A percentile compares a stretch with the other conserved stretches of the same genome.
Evolutionary conservation across 805 yeast genomes (phyloP).

Genomic region (Wickerhamiella spandovensis): DNA sequence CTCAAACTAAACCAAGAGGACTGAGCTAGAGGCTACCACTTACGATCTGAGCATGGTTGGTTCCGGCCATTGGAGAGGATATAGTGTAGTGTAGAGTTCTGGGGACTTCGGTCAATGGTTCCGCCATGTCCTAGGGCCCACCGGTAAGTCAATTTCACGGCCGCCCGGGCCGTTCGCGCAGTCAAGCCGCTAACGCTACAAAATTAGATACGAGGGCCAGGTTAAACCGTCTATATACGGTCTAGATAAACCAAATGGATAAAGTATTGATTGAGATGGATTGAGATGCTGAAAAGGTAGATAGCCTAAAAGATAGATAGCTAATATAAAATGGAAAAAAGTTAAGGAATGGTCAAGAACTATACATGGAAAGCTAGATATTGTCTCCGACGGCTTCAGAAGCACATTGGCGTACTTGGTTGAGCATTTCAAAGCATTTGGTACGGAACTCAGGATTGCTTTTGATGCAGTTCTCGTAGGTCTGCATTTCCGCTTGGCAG

Average conservation of each 20-base stretch:
- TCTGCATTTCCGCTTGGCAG: conserved; percentile 44
- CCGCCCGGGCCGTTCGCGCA: too few relatives aligned
- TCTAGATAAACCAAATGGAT: too few relatives aligned
- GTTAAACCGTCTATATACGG: too few relatives aligned
- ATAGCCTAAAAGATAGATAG: not conserved
- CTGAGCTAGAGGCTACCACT: not conserved
- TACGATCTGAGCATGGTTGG: not conserved
- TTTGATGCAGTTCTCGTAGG: conserved; percentile 53
- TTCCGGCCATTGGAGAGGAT: not conserved
- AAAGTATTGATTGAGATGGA: too few relatives aligned
- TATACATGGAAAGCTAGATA: not conserved
- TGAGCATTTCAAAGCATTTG: conserved; percentile 42
- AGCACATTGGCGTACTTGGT: conserved; percentile 54
- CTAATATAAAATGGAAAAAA: too few relatives aligned
- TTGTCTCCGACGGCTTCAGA: not conserved
- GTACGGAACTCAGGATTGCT: conserved; percentile 32
- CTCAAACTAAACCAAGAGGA: not conserved
- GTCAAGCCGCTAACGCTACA: too few relatives aligned
- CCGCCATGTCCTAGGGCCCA: not conserved
- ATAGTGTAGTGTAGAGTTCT: not conserved
- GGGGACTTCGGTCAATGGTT: not conserved
- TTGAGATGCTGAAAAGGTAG: too few relatives aligned
- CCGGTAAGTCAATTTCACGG: not conserved
- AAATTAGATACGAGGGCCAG: too few relatives aligned
- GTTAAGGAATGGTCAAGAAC: too few relatives aligned